Evolutionary conservation across 352 stramenopile species (phyloP), one percentile per base, ranked within the genome.

Genomic region (Aphanomyces cochlioides): DNA sequence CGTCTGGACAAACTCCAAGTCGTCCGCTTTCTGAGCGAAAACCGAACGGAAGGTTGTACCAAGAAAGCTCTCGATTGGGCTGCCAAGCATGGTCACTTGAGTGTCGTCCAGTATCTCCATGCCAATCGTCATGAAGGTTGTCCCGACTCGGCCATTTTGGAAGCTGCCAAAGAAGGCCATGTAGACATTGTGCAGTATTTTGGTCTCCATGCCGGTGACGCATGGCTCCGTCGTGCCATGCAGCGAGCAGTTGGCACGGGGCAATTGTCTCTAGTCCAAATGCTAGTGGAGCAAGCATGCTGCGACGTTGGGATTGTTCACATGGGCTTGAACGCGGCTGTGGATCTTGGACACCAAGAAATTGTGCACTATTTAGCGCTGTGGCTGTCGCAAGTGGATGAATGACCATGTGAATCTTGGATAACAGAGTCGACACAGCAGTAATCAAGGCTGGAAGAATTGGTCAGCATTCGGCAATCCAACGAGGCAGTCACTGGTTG

Each of bases 151-250:
- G 57, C 57, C 12, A 41, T 66, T 10, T 13, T 53, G 13, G 37
- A 50, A 43, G 80, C 79, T 43, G 80, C 79, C 65, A 80, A 84
- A 68, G 85, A 84, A 21, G 78, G 78, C 13, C 77, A 84, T 61
- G 37, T 88, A 13, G 79, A 88, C 65, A 82, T 83, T 72, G 79
- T 88, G 34, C 71, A 81, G 61, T 80, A 79, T 19, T 53, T 86
- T 45, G 47, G 84, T 21, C 5, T n/a, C 3, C 57, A 38, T 3
- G 36, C 54, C 28, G 37, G 43, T 12, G 34, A 37, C 5, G n/a
- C 21, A n/a, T 61, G 54, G 54, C 17, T 61, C 17, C 15, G 12
- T 28, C 57, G 38, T 17, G 37, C 37, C 57, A 66, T 53, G 57
- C 36, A 50, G 57, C 36, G 3, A 7, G 40, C 37, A n/a, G 37